Base-by-base conservation (phyloP, 768 basidiomycete species). In the Lentinula raphanica region DNA sequence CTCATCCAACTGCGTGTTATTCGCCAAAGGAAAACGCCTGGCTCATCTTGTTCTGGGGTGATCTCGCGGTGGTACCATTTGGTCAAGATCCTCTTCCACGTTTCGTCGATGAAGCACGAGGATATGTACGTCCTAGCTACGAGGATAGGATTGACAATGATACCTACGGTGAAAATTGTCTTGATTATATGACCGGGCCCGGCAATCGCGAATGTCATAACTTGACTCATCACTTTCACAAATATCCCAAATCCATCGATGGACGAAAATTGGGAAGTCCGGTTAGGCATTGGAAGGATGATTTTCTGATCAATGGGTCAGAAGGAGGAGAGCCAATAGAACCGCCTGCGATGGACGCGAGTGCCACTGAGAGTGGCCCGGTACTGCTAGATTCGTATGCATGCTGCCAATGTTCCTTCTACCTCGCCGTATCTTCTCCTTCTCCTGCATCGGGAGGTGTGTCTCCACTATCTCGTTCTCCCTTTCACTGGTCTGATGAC, bases 1-100 rank as follows among this genome's bases (percentile, higher is more conserved):
- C 92, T 12, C 90, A 94, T 67, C 86, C 91, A 4, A 83, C 89
- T 63, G 90, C 88, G 13, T 90, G 90, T 67, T 94, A 88, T 66
- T 93, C 90, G 66, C 81, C 84, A 23, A 85, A 83, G 67, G 88
- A 92, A 58, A 89, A 92, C 63, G 86, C 87, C 5, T 94, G 91
- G 91, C 81, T 91, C 32, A 79, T 93, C 38, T 74, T 92, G 15
- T 76, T 74, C 38, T 89, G 87, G 86, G 84, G 83, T 61, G 79
- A 80, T 13, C 85, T 87, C 12, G 74, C 77, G 19, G 76, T 85
- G 36, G 66, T 80, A 8, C 88, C 87, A 2, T 5, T 75, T 90
- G 21, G 79, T 84, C 17, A 71, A 70, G 42, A 82, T 83, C 4
- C 88, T 84, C 62, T 67, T 74, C 23, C 67, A 67, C 28, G 71